These are phyloP conservation scores for Uronychia setigera DNA, from an alignment of 73 alveolate genomes.

Conservation along the genomic window DNA sequence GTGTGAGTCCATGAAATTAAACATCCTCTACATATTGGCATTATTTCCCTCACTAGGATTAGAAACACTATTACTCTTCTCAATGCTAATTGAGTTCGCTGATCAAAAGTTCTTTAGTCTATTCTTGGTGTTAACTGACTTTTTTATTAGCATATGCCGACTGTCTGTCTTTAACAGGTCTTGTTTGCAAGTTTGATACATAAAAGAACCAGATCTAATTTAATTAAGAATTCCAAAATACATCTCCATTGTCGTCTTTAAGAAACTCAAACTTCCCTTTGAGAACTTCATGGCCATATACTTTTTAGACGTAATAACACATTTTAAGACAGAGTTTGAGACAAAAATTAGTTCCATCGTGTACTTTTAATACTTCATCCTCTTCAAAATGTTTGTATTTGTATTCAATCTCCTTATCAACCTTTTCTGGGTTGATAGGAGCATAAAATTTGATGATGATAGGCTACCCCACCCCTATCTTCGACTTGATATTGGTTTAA, in stretches of 20 bases:
- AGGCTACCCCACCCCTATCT: conserved; percentile 8
- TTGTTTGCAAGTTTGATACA: not conserved
- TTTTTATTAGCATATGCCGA: not conserved
- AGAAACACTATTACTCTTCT: not conserved
- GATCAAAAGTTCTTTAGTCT: not conserved
- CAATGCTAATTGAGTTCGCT: not conserved
- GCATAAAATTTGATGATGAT: conserved; percentile 42
- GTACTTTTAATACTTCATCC: conserved; percentile 38
- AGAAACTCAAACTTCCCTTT: conserved; percentile 57
- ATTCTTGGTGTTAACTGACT: not conserved
- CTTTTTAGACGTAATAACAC: conserved; percentile 58
- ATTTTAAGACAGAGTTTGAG: conserved; percentile 53
- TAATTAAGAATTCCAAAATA: not conserved
- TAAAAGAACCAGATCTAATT: conserved; percentile 21
- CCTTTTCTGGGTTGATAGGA: conserved; percentile 43
- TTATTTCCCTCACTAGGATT: not conserved
- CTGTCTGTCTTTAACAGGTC: not conserved
- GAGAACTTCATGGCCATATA: conserved; percentile 49
- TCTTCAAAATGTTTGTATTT: conserved; percentile 43
- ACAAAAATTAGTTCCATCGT: conserved; percentile 47
- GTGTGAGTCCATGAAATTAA: not conserved
- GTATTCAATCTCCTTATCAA: conserved; percentile 41
- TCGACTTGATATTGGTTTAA: conserved; percentile 7
- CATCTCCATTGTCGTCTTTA: conserved; percentile 65
- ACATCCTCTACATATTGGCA: not conserved